Conservation (phyloP, 352 stramenopile species). For the Phytopythium sindhum region DNA sequence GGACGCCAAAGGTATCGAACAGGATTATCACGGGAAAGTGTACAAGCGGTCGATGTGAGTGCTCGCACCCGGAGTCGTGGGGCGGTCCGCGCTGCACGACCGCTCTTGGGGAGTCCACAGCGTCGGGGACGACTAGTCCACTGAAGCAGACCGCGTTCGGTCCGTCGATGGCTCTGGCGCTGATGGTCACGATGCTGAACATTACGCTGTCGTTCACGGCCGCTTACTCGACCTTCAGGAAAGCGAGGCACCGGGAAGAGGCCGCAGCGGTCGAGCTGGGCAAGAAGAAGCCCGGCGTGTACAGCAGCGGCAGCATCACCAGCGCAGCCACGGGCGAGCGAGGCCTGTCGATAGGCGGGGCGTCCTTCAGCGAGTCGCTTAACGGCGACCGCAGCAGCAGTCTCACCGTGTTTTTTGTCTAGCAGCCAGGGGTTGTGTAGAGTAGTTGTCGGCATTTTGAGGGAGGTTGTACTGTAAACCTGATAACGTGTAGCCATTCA, state of each 20-base stretch:
- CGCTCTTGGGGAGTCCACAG: conserved; percentile 21
- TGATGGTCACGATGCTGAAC: conserved; percentile 21
- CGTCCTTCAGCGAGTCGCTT: conserved; percentile 2
- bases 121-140: conserved; percentile 18
- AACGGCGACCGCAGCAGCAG: conserved; percentile 1
- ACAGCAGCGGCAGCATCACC: not conserved
- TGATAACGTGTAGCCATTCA: too few relatives aligned
- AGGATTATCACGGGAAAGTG: conserved; percentile 42
- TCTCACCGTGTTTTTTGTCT: conserved; percentile 2
- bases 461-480: too few relatives aligned
- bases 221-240: conserved; percentile 23
- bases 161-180: conserved; percentile 32
- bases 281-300: conserved; percentile 2
- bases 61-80: conserved; percentile 41
- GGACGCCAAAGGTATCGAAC: not conserved
- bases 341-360: not conserved
- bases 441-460: too few relatives aligned
- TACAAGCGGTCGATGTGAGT: conserved; percentile 41
- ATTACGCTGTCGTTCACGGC: conserved; percentile 28
- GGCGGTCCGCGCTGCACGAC: conserved; percentile 60
- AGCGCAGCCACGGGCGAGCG: not conserved
- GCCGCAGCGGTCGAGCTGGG: not conserved
- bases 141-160: conserved; percentile 36
- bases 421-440: too few relatives aligned
- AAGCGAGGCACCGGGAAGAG: not conserved